Base-by-base conservation (phyloP, 495 filamentous ascomycete genomes). In the Lasiosphaeria hispida region DNA sequence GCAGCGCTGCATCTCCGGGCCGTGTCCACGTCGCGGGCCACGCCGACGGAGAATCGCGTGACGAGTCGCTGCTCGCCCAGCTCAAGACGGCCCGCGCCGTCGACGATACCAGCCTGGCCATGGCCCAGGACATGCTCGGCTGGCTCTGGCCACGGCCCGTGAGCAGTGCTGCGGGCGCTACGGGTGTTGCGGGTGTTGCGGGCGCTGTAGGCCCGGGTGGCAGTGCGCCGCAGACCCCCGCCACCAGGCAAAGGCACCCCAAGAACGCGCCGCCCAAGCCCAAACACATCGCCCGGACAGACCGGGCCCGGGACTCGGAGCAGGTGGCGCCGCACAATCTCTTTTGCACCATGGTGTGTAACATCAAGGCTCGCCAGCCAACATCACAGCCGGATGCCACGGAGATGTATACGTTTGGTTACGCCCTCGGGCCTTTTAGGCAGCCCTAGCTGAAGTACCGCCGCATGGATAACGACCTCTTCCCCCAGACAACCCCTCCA, bases 361-460 rank as follows among this genome's bases (percentile, higher is more conserved):
- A n/a, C n/a, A n/a, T n/a, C n/a, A n/a, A n/a, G n/a, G n/a, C n/a
- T n/a, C n/a, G n/a, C n/a, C n/a, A n/a, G n/a, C n/a, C n/a, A n/a
- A n/a, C n/a, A n/a, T n/a, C n/a, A n/a, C n/a, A n/a, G n/a, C n/a
- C n/a, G n/a, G n/a, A n/a, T n/a, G n/a, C n/a, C n/a, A n/a, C n/a
- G n/a, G n/a, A n/a, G n/a, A n/a, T n/a, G n/a, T n/a, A n/a, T n/a
- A n/a, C n/a, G n/a, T n/a, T n/a, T n/a, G n/a, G n/a, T n/a, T n/a
- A n/a, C n/a, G n/a, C n/a, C n/a, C n/a, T 43, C 51, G 51, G 51
- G 37, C 37, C 51, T 43, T 54, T 43, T 54, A 39, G 51, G 36
- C 39, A 54, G 18, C 51, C 51, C 51, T 43, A 19, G 38, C 37
- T 54, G 9, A 54, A 54, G 39, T 54, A 44, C 51, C 38, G 38